These are phyloP conservation scores for Caryopteris hybrid DNA, from an alignment of 305 asterid genomes.

Conservation along the genomic window DNA sequence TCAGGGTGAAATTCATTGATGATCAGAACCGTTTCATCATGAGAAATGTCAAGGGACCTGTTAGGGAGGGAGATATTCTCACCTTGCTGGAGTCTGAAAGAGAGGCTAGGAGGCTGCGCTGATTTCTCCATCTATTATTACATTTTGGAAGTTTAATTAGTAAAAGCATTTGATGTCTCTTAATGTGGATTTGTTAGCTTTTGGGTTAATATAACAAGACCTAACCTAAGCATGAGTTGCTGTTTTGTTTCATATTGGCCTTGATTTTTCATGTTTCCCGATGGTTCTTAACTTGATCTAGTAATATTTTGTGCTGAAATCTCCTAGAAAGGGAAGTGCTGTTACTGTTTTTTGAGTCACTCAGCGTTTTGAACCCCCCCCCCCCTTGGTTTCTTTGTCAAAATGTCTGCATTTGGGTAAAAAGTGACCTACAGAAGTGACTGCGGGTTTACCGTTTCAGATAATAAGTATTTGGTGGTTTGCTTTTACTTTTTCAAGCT, in stretches of 20 bases:
- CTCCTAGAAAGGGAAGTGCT: too few species aligned
- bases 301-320: neutral
- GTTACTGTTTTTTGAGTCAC: too few species aligned
- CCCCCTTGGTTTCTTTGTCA: too few species aligned
- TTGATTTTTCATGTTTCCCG: neutral
- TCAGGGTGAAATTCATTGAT: conserved; percentile 30
- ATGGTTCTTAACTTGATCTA: neutral
- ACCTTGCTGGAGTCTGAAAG: conserved; percentile 33
- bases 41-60: conserved; percentile 38
- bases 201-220: neutral
- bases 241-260: neutral
- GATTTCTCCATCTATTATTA: neutral
- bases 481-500: too few species aligned
- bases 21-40: conserved; percentile 29
- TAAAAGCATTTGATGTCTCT: neutral
- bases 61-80: conserved; percentile 32
- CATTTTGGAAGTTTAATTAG: neutral
- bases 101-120: conserved; percentile 35
- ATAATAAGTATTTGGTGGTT: too few species aligned
- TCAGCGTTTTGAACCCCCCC: too few species aligned
- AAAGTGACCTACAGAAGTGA: too few species aligned
- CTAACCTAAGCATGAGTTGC: neutral
- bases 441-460: too few species aligned
- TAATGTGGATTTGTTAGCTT: neutral
- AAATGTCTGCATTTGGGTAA: too few species aligned